phyloP scores from a whole-genome alignment of 73 alveolate species.

The Tetrahymena elliotti region DNA sequence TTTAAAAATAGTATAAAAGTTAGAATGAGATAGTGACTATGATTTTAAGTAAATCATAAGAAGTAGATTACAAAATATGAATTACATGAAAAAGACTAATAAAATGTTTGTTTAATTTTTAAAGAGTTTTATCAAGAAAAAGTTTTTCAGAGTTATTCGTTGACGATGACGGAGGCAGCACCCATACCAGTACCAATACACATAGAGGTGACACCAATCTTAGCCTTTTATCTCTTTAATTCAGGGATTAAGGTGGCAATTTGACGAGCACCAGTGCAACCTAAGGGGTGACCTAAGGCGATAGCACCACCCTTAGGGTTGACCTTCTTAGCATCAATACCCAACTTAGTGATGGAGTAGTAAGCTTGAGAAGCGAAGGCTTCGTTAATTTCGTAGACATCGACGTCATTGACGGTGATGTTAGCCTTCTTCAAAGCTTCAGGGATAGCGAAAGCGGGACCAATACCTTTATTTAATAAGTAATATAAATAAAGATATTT shows the following conservation, averaged over 20 bases:
- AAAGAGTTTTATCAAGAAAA: not conserved
- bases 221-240: conserved; percentile 91
- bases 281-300: conserved; percentile 99
- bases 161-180: conserved; percentile 98
- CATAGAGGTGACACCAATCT: conserved; percentile 98
- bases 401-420: conserved; percentile 88
- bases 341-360: conserved; percentile 79
- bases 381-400: conserved; percentile 98
- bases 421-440: conserved; percentile 88
- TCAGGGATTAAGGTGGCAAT: conserved; percentile 95
- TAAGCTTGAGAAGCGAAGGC: conserved; percentile 99
- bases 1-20: too few relatives aligned
- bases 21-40: not conserved
- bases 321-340: conserved; percentile 90
- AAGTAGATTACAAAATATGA: not conserved
- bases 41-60: not conserved
- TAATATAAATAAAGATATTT: not conserved
- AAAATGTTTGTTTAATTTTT: not conserved
- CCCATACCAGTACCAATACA: conserved; percentile 99
- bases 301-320: conserved; percentile 99
- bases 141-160: conserved; percentile 45
- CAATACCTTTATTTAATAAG: conserved; percentile 46
- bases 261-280: conserved; percentile 98
- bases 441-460: conserved; percentile 99
- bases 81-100: not conserved